Evolutionary conservation across 2,329 filamentous ascomycete species (phyloP), one percentile per base, ranked within the genome.

Genomic region (Bipolaris sorokiniana): DNA sequence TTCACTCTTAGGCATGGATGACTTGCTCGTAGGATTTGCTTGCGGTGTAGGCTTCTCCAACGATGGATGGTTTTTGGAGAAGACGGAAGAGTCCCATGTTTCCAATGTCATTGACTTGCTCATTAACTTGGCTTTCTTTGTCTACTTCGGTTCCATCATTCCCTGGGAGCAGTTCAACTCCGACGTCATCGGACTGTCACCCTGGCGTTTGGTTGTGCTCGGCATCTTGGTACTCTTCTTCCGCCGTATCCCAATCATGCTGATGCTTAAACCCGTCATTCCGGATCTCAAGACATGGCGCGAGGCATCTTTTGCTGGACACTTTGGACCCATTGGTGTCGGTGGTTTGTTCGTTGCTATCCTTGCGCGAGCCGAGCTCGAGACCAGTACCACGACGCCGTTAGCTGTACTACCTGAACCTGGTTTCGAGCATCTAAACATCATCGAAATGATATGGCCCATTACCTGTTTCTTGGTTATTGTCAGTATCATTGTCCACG

Each of bases 11-110:
- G 95, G 95, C 48, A 84, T 97, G 69, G 95, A 99, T 75, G 95
- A 99, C 76, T 80, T 99, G 48, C 85, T 99, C 3, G 91, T 99
- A 37, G 95, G 95, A 37, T 99, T 99, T 71, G 89, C 94, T 13
- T 92, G 91, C 53, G 95, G 95, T 56, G 95, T 99, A n/a, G 95
- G 95, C 52, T 99, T 99, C 81, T 97, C 93, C 67, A 99, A 99
- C 76, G 95, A 99, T 73, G 95, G 95, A 64, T 99, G 95, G 95
- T 99, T 99, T 70, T 90, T 91, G 15, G 91, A 97, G 72, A 97
- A 97, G 82, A 99, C 95, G 0, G 95, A 99, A 74, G 95, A 99
- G 77, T 94, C 95, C 0, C 95, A 98, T 75, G 95, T 99, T 9
- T 98, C 94, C 76, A 98, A 99, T 86, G 95, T 99, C 74, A 99